These are phyloP conservation scores for Eucalyptus virginea DNA, from an alignment of 345 rosid genomes.

Conservation along the genomic window DNA sequence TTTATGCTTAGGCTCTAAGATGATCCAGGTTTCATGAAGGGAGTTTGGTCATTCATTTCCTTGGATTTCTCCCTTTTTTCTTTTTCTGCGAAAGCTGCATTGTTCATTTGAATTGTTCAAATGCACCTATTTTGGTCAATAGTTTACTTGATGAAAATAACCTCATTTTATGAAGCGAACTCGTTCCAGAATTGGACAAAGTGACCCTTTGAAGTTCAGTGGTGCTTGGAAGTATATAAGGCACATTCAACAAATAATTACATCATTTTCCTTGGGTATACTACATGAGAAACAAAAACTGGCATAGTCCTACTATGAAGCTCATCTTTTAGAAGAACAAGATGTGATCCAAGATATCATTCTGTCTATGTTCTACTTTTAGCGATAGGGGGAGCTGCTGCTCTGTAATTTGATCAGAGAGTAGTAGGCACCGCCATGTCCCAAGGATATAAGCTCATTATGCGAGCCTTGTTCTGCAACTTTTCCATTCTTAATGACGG, in stretches of 20 bases:
- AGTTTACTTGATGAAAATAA: background rate
- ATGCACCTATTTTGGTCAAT: background rate
- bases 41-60: background rate
- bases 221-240: background rate
- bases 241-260: background rate
- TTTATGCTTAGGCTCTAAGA: too few species aligned
- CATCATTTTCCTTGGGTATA: background rate
- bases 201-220: background rate
- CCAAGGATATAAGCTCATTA: slow-evolving; percentile 28
- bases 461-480: slow-evolving; percentile 48
- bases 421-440: slow-evolving; percentile 24
- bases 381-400: slow-evolving; percentile 5
- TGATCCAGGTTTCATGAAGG: too few species aligned
- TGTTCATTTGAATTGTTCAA: background rate
- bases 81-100: background rate
- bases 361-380: background rate
- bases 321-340: background rate
- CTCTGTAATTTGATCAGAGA: slow-evolving; percentile 24
- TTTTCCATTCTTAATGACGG: slow-evolving; percentile 39
- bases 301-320: background rate
- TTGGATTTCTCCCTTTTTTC: background rate
- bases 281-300: background rate
- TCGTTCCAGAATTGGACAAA: background rate
- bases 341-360: background rate
- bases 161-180: background rate